Percentiles rank a stretch among this genome's conserved stretches.
Evolutionary conservation across 768 basidiomycete genomes (phyloP).

Genomic region (Kwoniella mangroviensis): DNA sequence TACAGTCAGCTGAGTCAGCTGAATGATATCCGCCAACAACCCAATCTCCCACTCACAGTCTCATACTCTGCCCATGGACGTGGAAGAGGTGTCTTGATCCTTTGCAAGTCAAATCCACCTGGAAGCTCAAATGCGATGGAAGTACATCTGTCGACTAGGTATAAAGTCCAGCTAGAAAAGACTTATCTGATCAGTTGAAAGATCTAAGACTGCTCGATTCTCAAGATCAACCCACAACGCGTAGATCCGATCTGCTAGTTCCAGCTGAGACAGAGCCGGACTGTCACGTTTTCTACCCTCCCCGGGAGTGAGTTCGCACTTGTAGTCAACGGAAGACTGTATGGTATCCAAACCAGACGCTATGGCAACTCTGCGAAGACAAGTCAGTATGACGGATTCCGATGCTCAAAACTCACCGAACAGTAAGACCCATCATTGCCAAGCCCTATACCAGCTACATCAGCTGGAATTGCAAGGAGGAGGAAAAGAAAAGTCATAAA

Average conservation of each 20-base stretch:
- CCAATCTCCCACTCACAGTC: constrained; percentile 14
- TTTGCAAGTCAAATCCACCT: constrained; percentile 16
- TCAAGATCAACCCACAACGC: constrained; percentile 28
- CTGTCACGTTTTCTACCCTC: not conserved
- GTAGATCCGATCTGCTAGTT: constrained; percentile 35
- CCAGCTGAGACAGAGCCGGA: constrained; percentile 13
- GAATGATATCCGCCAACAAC: not conserved
- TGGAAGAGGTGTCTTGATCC: constrained; percentile 30
- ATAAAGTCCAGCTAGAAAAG: constrained; percentile 31
- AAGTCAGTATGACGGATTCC: not conserved
- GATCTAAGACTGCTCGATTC: not conserved
- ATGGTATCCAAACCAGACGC: constrained; percentile 25
- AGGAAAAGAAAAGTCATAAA: not conserved
- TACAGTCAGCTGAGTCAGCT: constrained; percentile 1
- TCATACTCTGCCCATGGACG: constrained; percentile 35
- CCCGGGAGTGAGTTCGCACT: not conserved
- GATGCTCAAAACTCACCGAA: constrained; percentile 11
- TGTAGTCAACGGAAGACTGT: constrained; percentile 8
- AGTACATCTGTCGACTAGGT: constrained; percentile 34
- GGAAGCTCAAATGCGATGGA: constrained; percentile 24
- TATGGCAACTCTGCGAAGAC: constrained; percentile 20
- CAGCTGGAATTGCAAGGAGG: not conserved
- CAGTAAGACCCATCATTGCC: constrained; percentile 26
- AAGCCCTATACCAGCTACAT: constrained; percentile 17
- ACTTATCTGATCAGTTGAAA: not conserved